Evolutionary conservation across 176 grass and related monocot species (phyloP).

Genomic region (Calamus simplicifolius): DNA sequence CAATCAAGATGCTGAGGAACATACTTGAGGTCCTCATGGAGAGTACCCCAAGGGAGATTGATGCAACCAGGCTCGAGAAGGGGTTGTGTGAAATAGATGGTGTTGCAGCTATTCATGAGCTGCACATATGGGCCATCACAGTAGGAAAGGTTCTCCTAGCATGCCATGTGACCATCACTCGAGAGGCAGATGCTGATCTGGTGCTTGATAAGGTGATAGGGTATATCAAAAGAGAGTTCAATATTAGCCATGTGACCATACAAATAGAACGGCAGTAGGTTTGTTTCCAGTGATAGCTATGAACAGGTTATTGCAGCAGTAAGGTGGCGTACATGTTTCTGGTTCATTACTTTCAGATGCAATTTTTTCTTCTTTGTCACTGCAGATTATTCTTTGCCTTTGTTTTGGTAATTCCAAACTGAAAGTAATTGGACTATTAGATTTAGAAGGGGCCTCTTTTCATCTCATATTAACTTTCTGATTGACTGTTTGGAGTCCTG

Average conservation of each 20-base stretch:
- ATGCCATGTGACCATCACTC: conserved; percentile 27
- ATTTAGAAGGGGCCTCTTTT: no score
- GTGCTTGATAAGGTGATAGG: conserved; percentile 32
- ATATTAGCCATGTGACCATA: conserved; percentile 41
- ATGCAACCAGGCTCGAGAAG: conserved; percentile 25
- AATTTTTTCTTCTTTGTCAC: no score
- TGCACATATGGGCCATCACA: conserved; percentile 43
- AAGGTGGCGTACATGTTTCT: no score
- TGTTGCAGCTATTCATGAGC: conserved; percentile 27
- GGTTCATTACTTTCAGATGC: no score
- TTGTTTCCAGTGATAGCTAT: no score
- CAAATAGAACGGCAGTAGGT: conserved; percentile 34
- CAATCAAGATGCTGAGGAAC: conserved; percentile 33
- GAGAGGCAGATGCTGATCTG: conserved; percentile 29
- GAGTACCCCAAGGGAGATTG: conserved; percentile 33
- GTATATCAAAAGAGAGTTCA: conserved; percentile 33
- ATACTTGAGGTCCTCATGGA: conserved; percentile 40
- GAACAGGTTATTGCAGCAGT: no score
- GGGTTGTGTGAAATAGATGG: conserved; percentile 30
- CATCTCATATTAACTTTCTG: no score
- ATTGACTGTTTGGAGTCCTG: no score
- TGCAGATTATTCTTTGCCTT: no score
- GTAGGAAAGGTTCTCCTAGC: conserved; percentile 41
- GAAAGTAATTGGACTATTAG: no score
- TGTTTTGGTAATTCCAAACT: no score